phyloP scores from a whole-genome alignment of 805 yeast species.

The Lipomyces kockii region DNA sequence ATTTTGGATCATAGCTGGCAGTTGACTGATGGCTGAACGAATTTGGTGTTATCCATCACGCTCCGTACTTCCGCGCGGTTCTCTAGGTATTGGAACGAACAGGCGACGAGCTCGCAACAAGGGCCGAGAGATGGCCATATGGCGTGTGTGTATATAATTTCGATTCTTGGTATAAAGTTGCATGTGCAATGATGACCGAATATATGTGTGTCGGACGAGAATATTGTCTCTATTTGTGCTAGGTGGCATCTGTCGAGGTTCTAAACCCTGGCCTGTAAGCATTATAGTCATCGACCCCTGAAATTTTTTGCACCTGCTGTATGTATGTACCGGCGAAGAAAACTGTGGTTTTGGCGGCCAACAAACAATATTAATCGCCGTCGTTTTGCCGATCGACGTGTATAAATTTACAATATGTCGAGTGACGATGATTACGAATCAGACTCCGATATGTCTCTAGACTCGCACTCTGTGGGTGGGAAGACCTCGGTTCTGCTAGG shows the following conservation, averaged over 20 bases:
- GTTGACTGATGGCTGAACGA: not conserved
- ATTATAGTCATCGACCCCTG: not conserved
- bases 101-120: not conserved
- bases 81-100: not conserved
- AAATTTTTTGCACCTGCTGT: not conserved
- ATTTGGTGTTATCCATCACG: not conserved
- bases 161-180: not conserved
- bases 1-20: constrained; percentile 42
- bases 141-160: not conserved
- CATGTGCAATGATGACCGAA: no score
- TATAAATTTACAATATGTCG: constrained; percentile 14
- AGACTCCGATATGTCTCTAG: constrained; percentile 31
- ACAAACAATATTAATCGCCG: not conserved
- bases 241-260: no score
- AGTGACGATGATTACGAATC: constrained; percentile 26
- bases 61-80: not conserved
- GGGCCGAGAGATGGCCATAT: not conserved
- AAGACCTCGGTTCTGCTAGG: constrained; percentile 46
- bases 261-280: no score
- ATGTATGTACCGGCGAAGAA: not conserved
- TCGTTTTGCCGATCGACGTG: not conserved
- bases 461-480: constrained; percentile 18
- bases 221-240: no score
- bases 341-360: not conserved
- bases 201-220: no score